Base-by-base conservation (phyloP, 1,284 basidiomycete genomes). In the Pascua sp. region DNA sequence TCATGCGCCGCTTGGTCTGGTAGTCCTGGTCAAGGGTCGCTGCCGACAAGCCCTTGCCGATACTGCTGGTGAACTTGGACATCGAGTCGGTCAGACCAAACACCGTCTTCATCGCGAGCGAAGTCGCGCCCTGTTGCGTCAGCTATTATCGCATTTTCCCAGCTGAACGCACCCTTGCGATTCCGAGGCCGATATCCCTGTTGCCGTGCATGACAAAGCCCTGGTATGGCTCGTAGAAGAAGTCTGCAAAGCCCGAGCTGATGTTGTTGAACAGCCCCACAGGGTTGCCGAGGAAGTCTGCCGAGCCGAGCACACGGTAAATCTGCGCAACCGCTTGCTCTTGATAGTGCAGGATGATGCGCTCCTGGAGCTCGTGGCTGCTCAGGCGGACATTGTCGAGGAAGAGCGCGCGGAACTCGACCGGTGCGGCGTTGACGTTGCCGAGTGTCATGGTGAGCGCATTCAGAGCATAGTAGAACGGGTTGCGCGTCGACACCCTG, bases 191-290 rank as follows among this genome's bases (percentile, higher is more conserved):
- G 16, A 99, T 80, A 67, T 98, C 96, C 69, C 86, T 88, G 77
- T 96, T 94, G 15, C 96, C 96, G 70, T 96, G 93, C 85, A 97
- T 91, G 55, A 99, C 89, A 40, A 95, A 89, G 41, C 95, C 95
- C 62, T 96, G 89, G 81, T 95, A 98, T 10, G 96, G 96, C 77
- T 98, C 96, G 70, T 98, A 98, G 81, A 98, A 98, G 66, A 98
- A 94, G 75, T 98, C 96, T 48, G 90, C 89, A 9, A 98, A 91
- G n/a, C 96, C 96, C 24, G 93, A 97, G 71, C 91, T 95, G 71
- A 99, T 94, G 70, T 98, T 98, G 61, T 91, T 97, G 81, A 99
- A 98, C 51, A 99, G 81, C 12, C 95, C 95, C 37, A 98, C 92
- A 7, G 95, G 95, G 63, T 80, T 80, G 38, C 81, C 82, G 42